phyloP scores from a whole-genome alignment of 2,329 filamentous ascomycete genomes.

The Ilyonectria mors-panacis region DNA sequence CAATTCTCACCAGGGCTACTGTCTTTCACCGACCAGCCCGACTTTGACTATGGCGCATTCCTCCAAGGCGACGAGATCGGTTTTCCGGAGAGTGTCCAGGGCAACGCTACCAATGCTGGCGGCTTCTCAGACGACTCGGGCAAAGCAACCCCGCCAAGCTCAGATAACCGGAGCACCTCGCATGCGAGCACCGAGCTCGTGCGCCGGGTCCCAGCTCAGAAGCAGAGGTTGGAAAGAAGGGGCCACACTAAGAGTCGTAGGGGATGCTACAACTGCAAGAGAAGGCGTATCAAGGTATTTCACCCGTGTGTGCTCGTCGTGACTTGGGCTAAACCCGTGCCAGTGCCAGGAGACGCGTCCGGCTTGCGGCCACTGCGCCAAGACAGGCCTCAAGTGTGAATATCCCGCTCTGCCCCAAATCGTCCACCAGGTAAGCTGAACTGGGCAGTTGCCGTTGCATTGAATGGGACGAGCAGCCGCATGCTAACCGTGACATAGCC shows the following conservation, averaged over 20 bases:
- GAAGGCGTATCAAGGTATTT: conserved; percentile 73
- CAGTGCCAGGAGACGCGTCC: conserved; percentile 78
- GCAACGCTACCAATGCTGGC: conserved; percentile 24
- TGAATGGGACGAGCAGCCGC: too few species aligned
- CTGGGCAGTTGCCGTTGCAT: not conserved
- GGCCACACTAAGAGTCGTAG: conserved; percentile 77
- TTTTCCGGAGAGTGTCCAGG: conserved; percentile 40
- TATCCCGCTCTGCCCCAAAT: conserved; percentile 69
- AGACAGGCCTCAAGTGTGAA: conserved; percentile 74
- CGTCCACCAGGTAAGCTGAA: conserved; percentile 62
- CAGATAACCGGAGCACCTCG: conserved; percentile 45
- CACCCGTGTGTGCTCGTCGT: not conserved
- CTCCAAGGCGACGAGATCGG: conserved; percentile 50
- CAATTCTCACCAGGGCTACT: conserved; percentile 48
- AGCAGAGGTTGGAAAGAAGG: conserved; percentile 65
- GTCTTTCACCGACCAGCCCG: conserved; percentile 47
- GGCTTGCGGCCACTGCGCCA: conserved; percentile 74
- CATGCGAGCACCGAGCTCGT: conserved; percentile 38
- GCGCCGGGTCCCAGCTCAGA: conserved; percentile 37
- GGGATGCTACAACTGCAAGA: conserved; percentile 79
- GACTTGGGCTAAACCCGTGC: conserved; percentile 29
- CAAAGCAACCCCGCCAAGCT: conserved; percentile 51
- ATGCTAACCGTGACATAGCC: conserved; percentile 57
- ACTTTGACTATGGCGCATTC: conserved; percentile 59
- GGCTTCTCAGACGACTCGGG: conserved; percentile 50